These are phyloP conservation scores for Penicillium sp. DNA, from an alignment of 2,329 filamentous ascomycete species.

Conservation along the genomic window DNA sequence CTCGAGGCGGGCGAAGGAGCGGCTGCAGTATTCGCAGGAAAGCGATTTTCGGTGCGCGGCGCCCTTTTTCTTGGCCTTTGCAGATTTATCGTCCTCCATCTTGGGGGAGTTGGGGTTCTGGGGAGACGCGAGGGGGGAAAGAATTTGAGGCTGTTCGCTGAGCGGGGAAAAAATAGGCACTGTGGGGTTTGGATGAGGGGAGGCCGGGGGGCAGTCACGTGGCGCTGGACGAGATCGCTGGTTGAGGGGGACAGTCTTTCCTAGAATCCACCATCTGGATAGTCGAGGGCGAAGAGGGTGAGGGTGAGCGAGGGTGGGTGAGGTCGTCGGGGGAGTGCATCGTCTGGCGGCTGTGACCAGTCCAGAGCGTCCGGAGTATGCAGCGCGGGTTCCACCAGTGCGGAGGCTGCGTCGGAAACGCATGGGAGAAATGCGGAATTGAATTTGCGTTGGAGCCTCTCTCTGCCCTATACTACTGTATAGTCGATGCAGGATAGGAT, in stretches of 20 bases:
- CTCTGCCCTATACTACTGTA: no score
- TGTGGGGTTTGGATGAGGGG: conserved; percentile 31
- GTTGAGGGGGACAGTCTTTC: no score
- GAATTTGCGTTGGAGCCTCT: no score
- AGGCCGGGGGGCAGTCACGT: conserved; percentile 27
- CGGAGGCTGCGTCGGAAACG: conserved; percentile 9
- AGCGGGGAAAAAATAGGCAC: conserved; percentile 39
- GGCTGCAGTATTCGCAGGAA: conserved; percentile 49
- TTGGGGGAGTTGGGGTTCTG: conserved; percentile 18
- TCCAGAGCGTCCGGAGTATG: background rate
- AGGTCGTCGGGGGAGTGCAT: background rate
- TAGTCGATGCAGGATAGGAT: no score
- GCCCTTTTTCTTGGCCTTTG: conserved; percentile 43
- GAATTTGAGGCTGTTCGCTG: conserved; percentile 25
- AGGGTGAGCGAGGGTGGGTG: background rate
- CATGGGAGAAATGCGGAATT: no score
- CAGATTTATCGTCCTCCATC: conserved; percentile 42
- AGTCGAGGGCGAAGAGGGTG: background rate
- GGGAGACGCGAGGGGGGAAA: conserved; percentile 28
- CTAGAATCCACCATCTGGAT: no score
- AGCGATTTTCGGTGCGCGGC: conserved; percentile 46
- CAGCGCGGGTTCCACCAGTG: conserved; percentile 12
- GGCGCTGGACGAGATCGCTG: no score
- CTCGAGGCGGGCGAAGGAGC: conserved; percentile 49
- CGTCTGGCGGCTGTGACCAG: background rate